Evolutionary conservation across 352 stramenopile species (phyloP).

Genomic region (Nothophytophthora sp.): DNA sequence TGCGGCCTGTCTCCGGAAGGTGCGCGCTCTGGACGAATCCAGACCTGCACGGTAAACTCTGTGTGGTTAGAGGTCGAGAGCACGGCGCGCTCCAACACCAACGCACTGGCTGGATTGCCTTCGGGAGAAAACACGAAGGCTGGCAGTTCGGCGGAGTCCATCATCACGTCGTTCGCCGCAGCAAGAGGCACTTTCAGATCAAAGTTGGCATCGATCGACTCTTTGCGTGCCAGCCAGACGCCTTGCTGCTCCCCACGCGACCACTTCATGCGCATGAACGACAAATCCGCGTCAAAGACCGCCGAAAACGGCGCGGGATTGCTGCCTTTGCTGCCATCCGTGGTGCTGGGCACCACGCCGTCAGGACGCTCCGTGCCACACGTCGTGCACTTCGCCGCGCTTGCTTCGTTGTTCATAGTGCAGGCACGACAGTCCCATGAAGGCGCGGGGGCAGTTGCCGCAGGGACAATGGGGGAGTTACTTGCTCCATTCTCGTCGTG

Average conservation of each 20-base stretch:
- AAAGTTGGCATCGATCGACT: constrained; percentile 31
- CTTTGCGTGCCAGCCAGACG: constrained; percentile 71
- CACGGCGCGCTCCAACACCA: constrained; percentile 66
- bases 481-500: constrained; percentile 27
- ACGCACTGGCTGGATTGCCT: constrained; percentile 42
- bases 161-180: constrained; percentile 49
- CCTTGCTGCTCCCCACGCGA: constrained; percentile 81
- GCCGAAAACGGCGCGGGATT: constrained; percentile 80
- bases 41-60: constrained; percentile 71
- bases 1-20: constrained; percentile 29
- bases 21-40: constrained; percentile 43
- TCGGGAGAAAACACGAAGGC: constrained; percentile 58
- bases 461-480: constrained; percentile 12
- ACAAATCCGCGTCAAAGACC: constrained; percentile 51
- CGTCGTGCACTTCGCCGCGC: constrained; percentile 62
- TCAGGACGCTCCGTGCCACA: constrained; percentile 67
- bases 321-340: constrained; percentile 43
- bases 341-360: constrained; percentile 27
- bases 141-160: constrained; percentile 44
- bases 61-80: constrained; percentile 52
- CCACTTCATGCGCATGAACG: constrained; percentile 83
- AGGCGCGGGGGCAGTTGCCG: constrained; percentile 22
- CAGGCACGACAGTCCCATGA: constrained; percentile 76
- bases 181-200: constrained; percentile 38
- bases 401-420: constrained; percentile 75